Conservation (phyloP, 176 grass and related monocot species). For the Aegilops bicornis region DNA sequence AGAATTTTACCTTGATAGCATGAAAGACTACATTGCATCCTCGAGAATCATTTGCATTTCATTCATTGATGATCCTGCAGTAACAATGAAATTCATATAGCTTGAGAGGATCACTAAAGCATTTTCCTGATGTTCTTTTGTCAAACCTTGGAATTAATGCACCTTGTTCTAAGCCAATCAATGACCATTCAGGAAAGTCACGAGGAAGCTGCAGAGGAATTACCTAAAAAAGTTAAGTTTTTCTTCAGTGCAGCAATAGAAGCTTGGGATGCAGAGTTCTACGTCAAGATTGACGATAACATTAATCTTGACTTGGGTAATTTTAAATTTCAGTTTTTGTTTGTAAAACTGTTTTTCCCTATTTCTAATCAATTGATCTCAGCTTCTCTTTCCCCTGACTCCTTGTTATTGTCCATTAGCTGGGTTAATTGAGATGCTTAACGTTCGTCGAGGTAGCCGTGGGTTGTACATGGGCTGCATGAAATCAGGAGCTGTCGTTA, state of each 20-base stretch:
- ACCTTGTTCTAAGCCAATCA: conserved; percentile 13
- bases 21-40: neutral
- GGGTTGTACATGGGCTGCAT: conserved; percentile 97
- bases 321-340: neutral
- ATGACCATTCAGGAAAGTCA: conserved; percentile 75
- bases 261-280: conserved; percentile 95
- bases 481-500: conserved; percentile 88
- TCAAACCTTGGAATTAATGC: neutral
- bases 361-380: conserved; percentile 33
- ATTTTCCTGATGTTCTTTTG: neutral
- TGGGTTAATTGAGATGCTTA: conserved; percentile 93
- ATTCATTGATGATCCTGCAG: neutral
- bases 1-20: neutral
- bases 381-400: neutral
- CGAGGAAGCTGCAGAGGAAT: conserved; percentile 90
- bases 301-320: conserved; percentile 87
- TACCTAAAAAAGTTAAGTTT: conserved; percentile 91
- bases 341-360: neutral
- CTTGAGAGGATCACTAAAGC: neutral
- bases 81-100: neutral
- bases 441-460: conserved; percentile 52
- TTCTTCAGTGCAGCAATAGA: conserved; percentile 89
- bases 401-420: conserved; percentile 45
- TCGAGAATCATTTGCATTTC: neutral
- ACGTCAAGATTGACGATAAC: conserved; percentile 93